Conservation (phyloP, 139 green algal genomes). For the Volvox africanus region DNA sequence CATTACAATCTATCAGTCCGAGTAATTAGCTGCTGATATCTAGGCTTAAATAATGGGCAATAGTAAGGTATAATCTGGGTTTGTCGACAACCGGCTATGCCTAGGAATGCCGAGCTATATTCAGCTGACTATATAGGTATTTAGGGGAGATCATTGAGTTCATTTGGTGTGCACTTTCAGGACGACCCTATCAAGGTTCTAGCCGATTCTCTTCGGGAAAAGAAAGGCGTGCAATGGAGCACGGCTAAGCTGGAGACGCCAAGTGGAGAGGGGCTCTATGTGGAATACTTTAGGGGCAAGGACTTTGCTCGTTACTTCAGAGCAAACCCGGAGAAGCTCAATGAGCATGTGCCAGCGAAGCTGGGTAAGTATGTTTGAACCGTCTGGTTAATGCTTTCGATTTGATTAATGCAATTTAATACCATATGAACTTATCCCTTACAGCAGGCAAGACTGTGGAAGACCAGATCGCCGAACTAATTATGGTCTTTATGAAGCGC, state of each 20-base stretch:
- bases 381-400: neutral
- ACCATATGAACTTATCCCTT: no score
- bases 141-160: no score
- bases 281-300: slow-evolving; percentile 62
- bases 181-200: slow-evolving; percentile 34
- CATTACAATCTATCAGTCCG: no score
- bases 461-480: slow-evolving; percentile 54
- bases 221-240: slow-evolving; percentile 51
- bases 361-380: slow-evolving; percentile 5
- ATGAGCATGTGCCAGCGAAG: slow-evolving; percentile 43
- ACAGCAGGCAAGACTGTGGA: slow-evolving; percentile 44
- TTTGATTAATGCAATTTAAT: neutral
- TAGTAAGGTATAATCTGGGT: no score
- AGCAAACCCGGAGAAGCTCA: slow-evolving; percentile 52
- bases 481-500: slow-evolving; percentile 39
- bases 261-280: slow-evolving; percentile 36
- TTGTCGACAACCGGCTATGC: no score
- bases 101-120: no score
- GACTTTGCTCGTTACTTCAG: slow-evolving; percentile 56
- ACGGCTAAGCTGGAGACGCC: slow-evolving; percentile 50
- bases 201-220: slow-evolving; percentile 56
- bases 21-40: no score
- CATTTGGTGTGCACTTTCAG: neutral
- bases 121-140: no score
- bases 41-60: no score